A percentile compares a stretch with the other conserved stretches of the same genome.
Evolutionary conservation across 148 eudicot genomes (phyloP).

Genomic region (Persicaria tinctoria): DNA sequence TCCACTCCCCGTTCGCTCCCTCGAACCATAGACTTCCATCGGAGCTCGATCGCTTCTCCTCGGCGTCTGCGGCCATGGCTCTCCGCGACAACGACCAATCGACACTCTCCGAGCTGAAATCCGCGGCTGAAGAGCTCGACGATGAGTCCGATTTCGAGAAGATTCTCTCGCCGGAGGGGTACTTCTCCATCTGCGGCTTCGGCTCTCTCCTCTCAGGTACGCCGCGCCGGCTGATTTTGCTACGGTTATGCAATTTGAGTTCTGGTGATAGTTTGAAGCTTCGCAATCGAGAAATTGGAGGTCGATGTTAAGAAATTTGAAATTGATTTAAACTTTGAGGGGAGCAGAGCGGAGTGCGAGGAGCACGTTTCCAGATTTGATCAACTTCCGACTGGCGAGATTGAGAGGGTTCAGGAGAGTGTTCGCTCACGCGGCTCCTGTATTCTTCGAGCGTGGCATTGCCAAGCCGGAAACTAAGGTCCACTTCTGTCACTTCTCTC

Average conservation of each 20-base stretch:
- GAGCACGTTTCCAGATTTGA: conserved; percentile 88
- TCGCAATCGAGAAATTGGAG: conserved; percentile 11
- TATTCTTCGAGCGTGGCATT: conserved; percentile 93
- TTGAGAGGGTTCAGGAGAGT: conserved; percentile 81
- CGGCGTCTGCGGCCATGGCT: neutral
- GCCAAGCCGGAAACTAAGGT: conserved; percentile 93
- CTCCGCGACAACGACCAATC: conserved; percentile 15
- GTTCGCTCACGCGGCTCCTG: conserved; percentile 83
- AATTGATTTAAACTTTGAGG: conserved; percentile 11
- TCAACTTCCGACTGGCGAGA: conserved; percentile 65
- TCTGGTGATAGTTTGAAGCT: neutral
- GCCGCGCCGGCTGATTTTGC: neutral
- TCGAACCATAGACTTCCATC: neutral
- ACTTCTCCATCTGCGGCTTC: conserved; percentile 78
- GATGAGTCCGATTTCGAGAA: conserved; percentile 51
- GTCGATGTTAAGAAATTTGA: neutral
- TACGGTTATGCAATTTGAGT: neutral
- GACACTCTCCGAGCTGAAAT: conserved; percentile 16
- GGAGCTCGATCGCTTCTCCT: neutral
- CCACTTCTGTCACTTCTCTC: neutral
- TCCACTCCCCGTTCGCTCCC: neutral
- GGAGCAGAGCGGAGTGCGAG: conserved; percentile 80
- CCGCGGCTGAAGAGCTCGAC: conserved; percentile 34
- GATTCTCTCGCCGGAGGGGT: conserved; percentile 48
- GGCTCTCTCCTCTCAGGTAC: conserved; percentile 96